Conservation (phyloP, 805 yeast genomes). For the Lachancea thermotolerans region DNA sequence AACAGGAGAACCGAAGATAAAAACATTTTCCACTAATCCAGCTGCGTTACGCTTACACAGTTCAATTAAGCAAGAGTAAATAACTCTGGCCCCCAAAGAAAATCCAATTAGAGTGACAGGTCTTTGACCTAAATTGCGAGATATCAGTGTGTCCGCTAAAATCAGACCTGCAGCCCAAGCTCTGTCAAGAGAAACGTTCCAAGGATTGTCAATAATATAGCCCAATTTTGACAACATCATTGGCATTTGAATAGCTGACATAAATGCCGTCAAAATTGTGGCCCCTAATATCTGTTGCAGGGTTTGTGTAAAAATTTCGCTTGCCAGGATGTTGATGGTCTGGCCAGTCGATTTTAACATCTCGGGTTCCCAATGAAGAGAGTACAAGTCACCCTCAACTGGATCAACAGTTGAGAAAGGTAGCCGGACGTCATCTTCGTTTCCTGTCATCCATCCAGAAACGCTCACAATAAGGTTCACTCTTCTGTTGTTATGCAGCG, state of each 20-base stretch:
- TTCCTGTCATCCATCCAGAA: conserved; percentile 97
- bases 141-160: conserved; percentile 81
- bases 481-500: conserved; percentile 84
- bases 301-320: conserved; percentile 87
- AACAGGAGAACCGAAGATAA: conserved; percentile 80
- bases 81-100: conserved; percentile 86
- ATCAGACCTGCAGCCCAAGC: conserved; percentile 96
- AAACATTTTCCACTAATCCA: conserved; percentile 86
- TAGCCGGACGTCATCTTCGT: conserved; percentile 88
- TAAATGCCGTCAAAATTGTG: conserved; percentile 78
- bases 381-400: conserved; percentile 91
- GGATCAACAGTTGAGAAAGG: conserved; percentile 98
- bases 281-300: conserved; percentile 93
- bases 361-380: conserved; percentile 96
- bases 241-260: conserved; percentile 90
- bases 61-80: conserved; percentile 82
- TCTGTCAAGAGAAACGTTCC: conserved; percentile 94
- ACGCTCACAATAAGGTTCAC: conserved; percentile 83
- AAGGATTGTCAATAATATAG: conserved; percentile 88
- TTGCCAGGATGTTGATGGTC: conserved; percentile 86
- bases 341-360: conserved; percentile 95
- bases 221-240: conserved; percentile 85
- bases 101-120: conserved; percentile 92
- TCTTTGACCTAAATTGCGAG: conserved; percentile 83
- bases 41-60: conserved; percentile 77